Conservation (phyloP, 2,329 filamentous ascomycete genomes). For the Trichoderma brevicompactum region DNA sequence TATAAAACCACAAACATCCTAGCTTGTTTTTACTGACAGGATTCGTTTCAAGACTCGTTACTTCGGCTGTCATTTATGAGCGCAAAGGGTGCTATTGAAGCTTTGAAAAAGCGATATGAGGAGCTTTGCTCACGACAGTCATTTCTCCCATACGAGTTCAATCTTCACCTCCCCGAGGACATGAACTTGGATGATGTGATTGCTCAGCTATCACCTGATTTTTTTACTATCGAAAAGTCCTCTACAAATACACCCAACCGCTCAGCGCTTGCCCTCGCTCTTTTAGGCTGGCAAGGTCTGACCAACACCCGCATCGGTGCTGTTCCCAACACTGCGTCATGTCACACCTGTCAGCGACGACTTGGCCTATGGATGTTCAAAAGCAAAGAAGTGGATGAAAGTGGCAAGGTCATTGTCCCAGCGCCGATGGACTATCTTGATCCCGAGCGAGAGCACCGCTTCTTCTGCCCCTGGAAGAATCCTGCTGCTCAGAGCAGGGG, state of each 20-base stretch:
- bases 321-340: constrained; percentile 75
- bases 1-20: neutral
- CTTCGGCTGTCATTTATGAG: constrained; percentile 68
- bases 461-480: constrained; percentile 83
- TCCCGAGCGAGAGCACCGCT: constrained; percentile 72
- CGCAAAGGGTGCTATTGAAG: constrained; percentile 59
- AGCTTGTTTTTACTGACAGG: constrained; percentile 10
- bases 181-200: constrained; percentile 57
- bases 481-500: constrained; percentile 59
- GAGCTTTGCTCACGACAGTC: constrained; percentile 59
- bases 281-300: constrained; percentile 77
- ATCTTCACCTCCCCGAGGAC: constrained; percentile 59
- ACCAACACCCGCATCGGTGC: constrained; percentile 58
- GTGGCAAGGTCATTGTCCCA: constrained; percentile 57
- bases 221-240: constrained; percentile 52
- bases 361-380: constrained; percentile 95
- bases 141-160: constrained; percentile 65
- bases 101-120: constrained; percentile 67
- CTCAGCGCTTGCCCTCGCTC: constrained; percentile 68
- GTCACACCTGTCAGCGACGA: constrained; percentile 83
- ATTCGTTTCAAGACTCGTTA: constrained; percentile 54
- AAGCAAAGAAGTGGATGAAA: constrained; percentile 67
- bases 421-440: constrained; percentile 71
- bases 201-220: constrained; percentile 55
- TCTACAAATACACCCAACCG: constrained; percentile 53